A percentile compares a stretch with the other conserved stretches of the same genome.
Conservation (phyloP, 1,284 basidiomycete genomes). For the Filobasidium uniguttulatum region DNA sequence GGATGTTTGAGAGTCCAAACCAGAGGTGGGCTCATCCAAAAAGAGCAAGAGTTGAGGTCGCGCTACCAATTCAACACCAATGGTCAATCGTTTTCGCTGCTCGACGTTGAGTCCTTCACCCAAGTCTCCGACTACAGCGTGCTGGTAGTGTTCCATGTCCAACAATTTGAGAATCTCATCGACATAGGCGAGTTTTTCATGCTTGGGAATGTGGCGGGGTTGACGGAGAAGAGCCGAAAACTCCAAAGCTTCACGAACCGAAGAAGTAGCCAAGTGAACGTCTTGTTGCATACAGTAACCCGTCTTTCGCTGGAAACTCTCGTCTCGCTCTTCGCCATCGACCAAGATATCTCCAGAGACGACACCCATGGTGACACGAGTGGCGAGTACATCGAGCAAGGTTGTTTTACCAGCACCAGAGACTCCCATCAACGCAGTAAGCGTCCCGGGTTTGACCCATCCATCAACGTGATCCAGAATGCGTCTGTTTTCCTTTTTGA, state of each 20-base stretch:
- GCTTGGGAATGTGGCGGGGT: slow-evolving; percentile 48
- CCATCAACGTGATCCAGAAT: slow-evolving; percentile 69
- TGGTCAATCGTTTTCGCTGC: slow-evolving; percentile 63
- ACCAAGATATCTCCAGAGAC: slow-evolving; percentile 65
- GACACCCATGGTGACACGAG: slow-evolving; percentile 65
- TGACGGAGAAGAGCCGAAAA: slow-evolving; percentile 75
- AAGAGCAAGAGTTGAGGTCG: slow-evolving; percentile 57
- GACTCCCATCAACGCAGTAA: slow-evolving; percentile 54
- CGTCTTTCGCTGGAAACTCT: slow-evolving; percentile 48
- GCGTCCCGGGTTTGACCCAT: slow-evolving; percentile 64
- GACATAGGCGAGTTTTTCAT: slow-evolving; percentile 68
- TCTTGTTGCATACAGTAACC: slow-evolving; percentile 67
- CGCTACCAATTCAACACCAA: slow-evolving; percentile 67
- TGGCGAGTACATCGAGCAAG: slow-evolving; percentile 67
- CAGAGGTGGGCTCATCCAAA: slow-evolving; percentile 59
- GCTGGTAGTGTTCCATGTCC: slow-evolving; percentile 54
- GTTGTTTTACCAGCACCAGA: slow-evolving; percentile 68
- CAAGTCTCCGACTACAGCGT: slow-evolving; percentile 62
- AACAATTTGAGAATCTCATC: slow-evolving; percentile 67
- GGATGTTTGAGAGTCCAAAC: slow-evolving; percentile 75
- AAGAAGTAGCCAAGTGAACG: slow-evolving; percentile 55
- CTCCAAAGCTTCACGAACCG: slow-evolving; percentile 64
- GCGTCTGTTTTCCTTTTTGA: slow-evolving; percentile 46
- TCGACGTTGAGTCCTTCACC: slow-evolving; percentile 49
- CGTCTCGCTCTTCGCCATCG: slow-evolving; percentile 55